Base-by-base conservation (phyloP, 2,329 filamentous ascomycete genomes). In the Alternaria panax region DNA sequence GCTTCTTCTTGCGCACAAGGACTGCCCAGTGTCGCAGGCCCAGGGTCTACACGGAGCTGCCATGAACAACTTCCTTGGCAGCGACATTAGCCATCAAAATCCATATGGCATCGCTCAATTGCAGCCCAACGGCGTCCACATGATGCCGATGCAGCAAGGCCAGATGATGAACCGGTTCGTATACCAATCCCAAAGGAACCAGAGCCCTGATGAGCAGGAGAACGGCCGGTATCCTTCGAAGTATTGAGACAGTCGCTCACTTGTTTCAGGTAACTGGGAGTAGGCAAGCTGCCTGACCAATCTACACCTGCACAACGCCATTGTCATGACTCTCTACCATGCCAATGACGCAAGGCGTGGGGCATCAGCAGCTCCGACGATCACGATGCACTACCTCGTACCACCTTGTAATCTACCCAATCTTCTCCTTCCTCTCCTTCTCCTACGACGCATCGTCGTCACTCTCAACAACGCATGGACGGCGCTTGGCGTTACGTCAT, bases 21-120 rank as follows among this genome's bases (percentile, higher is more conserved):
- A 98, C 76, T 98, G 95, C 69, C 92, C 94, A 0, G 91, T 98
- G 7, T 93, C 93, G 3, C 92, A 96, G 75, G 89, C 92, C 45
- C 93, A 97, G 78, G 90, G 91, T 4, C 82, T 95, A 34, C 79
- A 78, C 28, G 80, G 81, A 36, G 76, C 81, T 71, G 79, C 80
- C 12, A 83, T 84, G 79, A 81, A 82, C 64, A 79, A 79, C 65
- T 82, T 84, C 69, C 80, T 82, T 27, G 81, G 81, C 40, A 75
- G 76, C 56, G 79, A 81, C 54, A 72, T 78, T 36, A 79, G 80
- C 56, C 78, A 80, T 51, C 78, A 80, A 46, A 82, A 83, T 50
- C 81, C 81, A 2, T 83, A 83, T 61, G 81, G 81, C 43, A 83
- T 84, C 73, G 80, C 77, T n/a, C 75, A 76, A 55, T 64, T 79